Base-by-base conservation (phyloP, 2,329 filamentous ascomycete genomes). In the Aspergillus brunneoviolaceus region DNA sequence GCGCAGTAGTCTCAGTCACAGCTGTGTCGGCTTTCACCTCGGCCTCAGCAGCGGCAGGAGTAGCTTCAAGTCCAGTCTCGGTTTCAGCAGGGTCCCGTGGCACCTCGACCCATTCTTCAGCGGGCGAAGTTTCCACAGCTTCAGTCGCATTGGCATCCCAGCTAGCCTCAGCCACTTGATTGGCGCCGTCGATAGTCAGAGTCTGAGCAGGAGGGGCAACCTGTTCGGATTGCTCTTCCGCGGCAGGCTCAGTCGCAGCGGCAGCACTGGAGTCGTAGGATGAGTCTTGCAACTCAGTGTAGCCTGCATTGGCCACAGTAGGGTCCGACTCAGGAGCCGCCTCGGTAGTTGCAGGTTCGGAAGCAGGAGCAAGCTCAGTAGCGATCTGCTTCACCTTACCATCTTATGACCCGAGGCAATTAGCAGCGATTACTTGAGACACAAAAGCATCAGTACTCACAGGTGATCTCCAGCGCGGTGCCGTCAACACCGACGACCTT, bases 81-180 rank as follows among this genome's bases (percentile, higher is more conserved):
- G 89, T 88, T 81, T 96, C 92, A 55, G 85, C 79, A 51, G 88
- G 84, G 70, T 93, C 86, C 59, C 89, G 86, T 55, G 91, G 86
- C 49, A 91, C 81, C 73, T 92, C 86, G 61, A 96, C 89, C 85
- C 91, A 95, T 56, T 82, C 84, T 66, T 93, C 90, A 29, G 82
- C 79, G 48, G 82, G 72, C 25, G 82, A 79, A 58, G 82, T 79
- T 53, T 80, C 78, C 23, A 74, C 63, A 16, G 81, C 77, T 16
- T 75, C 77, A 48, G 74, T 72, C 51, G 76, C 73, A 60, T 81
- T 79, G 54, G 81, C 79, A 69, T 86, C 83, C 84, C 85, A 88
- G 51, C 77, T 79, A 48, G 81, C 77, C 61, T 82, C 82, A 16
- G 81, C 85, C 42, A 79, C 70, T 11, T 76, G 70, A 63, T 80